Evolutionary conservation across 106 monocot genomes (phyloP).

Genomic region (Agapanthus africanus): DNA sequence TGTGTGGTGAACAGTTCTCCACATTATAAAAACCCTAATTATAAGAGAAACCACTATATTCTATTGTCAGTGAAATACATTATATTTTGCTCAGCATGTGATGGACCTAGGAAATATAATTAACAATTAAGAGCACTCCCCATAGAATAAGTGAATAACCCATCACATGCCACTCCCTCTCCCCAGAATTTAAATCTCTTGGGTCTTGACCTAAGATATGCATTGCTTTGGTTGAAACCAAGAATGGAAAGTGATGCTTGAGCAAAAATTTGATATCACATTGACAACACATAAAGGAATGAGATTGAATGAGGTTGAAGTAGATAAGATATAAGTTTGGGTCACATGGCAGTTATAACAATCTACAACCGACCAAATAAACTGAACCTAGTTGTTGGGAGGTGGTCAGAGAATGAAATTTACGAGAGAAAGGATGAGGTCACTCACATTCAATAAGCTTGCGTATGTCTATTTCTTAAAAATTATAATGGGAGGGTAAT

Average conservation of each 20-base stretch:
- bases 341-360: slow-evolving; percentile 13
- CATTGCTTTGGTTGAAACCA: slow-evolving; percentile 5
- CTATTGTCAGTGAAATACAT: neutral
- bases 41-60: neutral
- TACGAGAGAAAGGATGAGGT: slow-evolving; percentile 1
- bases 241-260: neutral
- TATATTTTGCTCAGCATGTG: slow-evolving; percentile 1
- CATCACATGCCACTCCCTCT: slow-evolving; percentile 5
- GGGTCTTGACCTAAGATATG: neutral
- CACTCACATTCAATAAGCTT: slow-evolving; percentile 1
- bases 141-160: neutral
- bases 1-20: neutral
- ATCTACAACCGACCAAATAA: slow-evolving; percentile 13
- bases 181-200: slow-evolving; percentile 3
- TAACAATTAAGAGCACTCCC: neutral
- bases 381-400: slow-evolving; percentile 2
- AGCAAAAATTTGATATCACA: neutral
- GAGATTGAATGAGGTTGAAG: neutral
- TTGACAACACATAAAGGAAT: neutral
- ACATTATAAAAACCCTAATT: neutral
- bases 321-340: too few species aligned
- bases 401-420: neutral
- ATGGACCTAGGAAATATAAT: neutral
- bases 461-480: neutral
- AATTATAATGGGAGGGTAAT: slow-evolving; percentile 6